Evolutionary conservation across 1,284 basidiomycete genomes (phyloP), one percentile per base, ranked within the genome.

Genomic region (Ustilago bromivora): DNA sequence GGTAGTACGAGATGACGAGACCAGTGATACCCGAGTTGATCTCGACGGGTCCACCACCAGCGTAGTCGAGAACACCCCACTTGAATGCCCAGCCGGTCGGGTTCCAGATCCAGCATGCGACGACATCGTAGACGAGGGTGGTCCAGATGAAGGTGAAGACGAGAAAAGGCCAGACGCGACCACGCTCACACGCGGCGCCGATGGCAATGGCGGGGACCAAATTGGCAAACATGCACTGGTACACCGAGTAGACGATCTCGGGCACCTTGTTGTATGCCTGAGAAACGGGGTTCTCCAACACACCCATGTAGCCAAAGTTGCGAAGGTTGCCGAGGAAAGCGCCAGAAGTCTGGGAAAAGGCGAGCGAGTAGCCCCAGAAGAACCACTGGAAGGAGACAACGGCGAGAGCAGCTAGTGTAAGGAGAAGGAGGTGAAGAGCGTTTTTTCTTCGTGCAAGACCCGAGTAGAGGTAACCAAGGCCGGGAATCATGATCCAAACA

Each of bases 21-120:
- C 94, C 94, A 35, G 91, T 92, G 53, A 94, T 91, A 54, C 95
- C 95, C 65, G 93, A 95, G 57, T 92, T 92, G 78, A 97, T 94
- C 87, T 98, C 94, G 81, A 97, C 94, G 36, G 95, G 95, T 9
- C 94, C 94, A 51, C 95, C 95, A 57, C 95, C 94, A 89, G 96
- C 95, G 82, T 92, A 95, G 87, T 97, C 95, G 52, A 95, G 89
- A 9, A 95, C 93, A 31, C 95, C 94, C 92, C 93, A 95, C 80
- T 92, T 92, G 87, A 91, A 91, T 0, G 91, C 95, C 95, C 95
- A 98, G 10, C 95, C 95, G 66, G 91, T 91, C 51, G 90, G 72
- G 87, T 94, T 95, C 95, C 96, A 98, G 0, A 95, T 95, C 95
- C 95, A 78, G 59, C 70, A 66, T 8, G 81, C 82, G 46, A 84